A percentile compares a stretch with the other conserved stretches of the same genome.
These are phyloP conservation scores for Panellus pusillus DNA, from an alignment of 768 basidiomycete species.

Conservation along the genomic window DNA sequence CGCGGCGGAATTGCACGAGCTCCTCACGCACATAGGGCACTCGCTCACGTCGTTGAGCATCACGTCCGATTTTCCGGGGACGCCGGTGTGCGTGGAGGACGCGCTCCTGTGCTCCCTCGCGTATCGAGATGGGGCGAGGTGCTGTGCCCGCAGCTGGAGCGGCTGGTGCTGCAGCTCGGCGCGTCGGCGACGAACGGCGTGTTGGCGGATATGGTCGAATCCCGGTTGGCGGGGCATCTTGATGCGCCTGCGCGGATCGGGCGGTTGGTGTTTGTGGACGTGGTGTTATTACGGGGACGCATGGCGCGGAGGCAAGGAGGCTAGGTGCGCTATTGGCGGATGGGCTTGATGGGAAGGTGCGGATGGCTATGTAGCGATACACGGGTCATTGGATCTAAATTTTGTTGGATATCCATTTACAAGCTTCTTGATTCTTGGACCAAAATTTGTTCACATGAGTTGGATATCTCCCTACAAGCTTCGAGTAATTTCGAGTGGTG, in stretches of 20 bases:
- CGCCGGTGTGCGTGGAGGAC: slow-evolving; percentile 8
- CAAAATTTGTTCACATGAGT: no score
- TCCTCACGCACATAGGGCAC: slow-evolving; percentile 6
- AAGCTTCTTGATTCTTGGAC: no score
- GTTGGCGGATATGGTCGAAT: slow-evolving; percentile 11
- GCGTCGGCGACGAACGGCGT: slow-evolving; percentile 7
- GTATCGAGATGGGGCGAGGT: neutral
- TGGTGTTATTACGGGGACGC: slow-evolving; percentile 11
- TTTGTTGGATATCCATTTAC: no score
- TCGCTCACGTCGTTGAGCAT: slow-evolving; percentile 9
- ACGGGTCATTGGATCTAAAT: no score
- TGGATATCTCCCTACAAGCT: no score
- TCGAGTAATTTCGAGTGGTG: no score
- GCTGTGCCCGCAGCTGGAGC: slow-evolving; percentile 16
- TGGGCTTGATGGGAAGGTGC: slow-evolving; percentile 6
- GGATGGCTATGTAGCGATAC: neutral
- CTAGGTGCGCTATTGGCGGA: slow-evolving; percentile 1
- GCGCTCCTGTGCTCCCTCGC: slow-evolving; percentile 3
- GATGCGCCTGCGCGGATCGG: slow-evolving; percentile 10
- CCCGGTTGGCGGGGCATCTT: slow-evolving; percentile 10
- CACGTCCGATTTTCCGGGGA: slow-evolving; percentile 18
- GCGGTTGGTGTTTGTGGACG: neutral
- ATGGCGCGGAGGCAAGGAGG: neutral
- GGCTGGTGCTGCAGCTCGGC: slow-evolving; percentile 10
- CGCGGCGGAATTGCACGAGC: neutral